phyloP scores from a whole-genome alignment of 176 grass and related monocot genomes.

The Coix lacrymajobi region DNA sequence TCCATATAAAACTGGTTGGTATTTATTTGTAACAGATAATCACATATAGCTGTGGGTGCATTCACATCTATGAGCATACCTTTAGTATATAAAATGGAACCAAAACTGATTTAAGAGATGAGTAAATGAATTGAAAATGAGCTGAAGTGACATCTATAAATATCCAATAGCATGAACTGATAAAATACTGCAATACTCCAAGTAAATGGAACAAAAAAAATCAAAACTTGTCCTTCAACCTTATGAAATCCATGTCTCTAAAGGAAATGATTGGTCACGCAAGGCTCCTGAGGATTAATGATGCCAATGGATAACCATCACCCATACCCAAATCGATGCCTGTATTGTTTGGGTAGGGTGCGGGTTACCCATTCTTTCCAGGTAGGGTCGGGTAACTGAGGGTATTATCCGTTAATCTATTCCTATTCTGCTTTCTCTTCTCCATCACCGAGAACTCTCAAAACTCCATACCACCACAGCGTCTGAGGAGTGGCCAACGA shows the following conservation, averaged over 20 bases:
- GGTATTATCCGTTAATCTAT: no score
- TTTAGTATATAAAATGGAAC: not conserved
- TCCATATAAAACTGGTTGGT: not conserved
- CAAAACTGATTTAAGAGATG: not conserved
- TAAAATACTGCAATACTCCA: not conserved
- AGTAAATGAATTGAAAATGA: not conserved
- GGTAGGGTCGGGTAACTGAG: no score
- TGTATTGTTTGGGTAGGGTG: no score
- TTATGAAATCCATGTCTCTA: not conserved
- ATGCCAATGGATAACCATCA: not conserved
- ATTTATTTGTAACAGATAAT: not conserved
- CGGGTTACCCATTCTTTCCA: no score
- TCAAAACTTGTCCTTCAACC: not conserved
- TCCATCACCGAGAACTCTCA: no score
- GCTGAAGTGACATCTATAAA: not conserved
- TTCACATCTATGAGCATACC: not conserved
- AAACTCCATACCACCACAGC: no score
- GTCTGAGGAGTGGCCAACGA: no score
- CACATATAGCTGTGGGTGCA: not conserved
- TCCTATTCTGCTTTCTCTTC: no score
- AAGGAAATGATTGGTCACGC: not conserved
- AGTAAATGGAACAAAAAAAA: constrained; percentile 4
- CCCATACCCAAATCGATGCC: no score
- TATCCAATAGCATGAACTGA: not conserved
- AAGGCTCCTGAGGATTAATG: not conserved